Evolutionary conservation across 345 rosid species (phyloP).

Genomic region (Leavenworthia alabamica): DNA sequence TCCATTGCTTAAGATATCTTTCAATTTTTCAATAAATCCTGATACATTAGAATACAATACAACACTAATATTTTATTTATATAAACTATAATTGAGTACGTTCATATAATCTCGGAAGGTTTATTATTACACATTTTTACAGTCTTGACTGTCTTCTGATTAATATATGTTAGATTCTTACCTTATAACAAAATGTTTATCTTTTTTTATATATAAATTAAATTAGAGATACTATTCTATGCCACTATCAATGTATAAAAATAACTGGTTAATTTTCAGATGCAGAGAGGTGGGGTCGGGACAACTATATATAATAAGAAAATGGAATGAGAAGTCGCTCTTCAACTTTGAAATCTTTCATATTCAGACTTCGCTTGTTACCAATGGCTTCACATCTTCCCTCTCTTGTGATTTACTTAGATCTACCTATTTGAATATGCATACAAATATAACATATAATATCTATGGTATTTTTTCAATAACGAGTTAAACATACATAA

Average conservation of each 20-base stretch:
- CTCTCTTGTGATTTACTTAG: constrained; percentile 5
- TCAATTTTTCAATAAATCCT: background rate
- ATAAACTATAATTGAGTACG: background rate
- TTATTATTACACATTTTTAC: background rate
- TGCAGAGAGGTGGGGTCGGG: constrained; percentile 22
- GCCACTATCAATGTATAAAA: background rate
- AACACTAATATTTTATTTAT: background rate
- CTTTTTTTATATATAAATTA: background rate
- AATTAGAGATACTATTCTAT: background rate
- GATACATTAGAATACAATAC: background rate
- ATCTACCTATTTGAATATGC: background rate
- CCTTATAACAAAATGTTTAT: background rate
- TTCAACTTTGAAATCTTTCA: constrained; percentile 16
- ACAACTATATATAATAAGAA: constrained; percentile 1
- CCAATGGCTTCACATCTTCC: constrained; percentile 15
- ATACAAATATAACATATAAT: background rate
- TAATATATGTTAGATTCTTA: background rate
- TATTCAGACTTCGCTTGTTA: constrained; percentile 19
- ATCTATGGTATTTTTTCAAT: background rate
- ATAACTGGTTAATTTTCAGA: background rate
- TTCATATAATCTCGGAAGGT: background rate
- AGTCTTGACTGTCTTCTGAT: background rate
- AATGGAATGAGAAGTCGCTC: constrained; percentile 23
- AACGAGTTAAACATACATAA: background rate
- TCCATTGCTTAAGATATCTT: background rate